Evolutionary conservation across 768 basidiomycete species (phyloP).

Genomic region (Russula sp.): DNA sequence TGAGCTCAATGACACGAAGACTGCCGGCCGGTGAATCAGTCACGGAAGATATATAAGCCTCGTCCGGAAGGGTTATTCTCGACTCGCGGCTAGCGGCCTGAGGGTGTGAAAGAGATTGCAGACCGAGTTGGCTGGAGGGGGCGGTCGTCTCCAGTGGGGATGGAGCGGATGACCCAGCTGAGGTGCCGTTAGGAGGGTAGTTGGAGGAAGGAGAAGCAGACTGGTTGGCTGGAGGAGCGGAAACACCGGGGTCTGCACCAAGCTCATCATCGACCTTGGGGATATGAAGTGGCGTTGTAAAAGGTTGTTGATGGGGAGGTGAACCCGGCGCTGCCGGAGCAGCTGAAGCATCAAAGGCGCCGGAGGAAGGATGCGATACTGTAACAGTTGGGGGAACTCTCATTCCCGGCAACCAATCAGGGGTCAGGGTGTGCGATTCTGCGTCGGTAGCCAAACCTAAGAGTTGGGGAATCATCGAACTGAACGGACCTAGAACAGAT

Average conservation of each 20-base stretch:
- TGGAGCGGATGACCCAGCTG: background rate
- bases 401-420: constrained; percentile 9
- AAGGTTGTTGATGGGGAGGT: background rate
- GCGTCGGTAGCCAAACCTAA: background rate
- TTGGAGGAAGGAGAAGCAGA: constrained; percentile 2
- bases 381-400: constrained; percentile 7
- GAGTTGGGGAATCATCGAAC: background rate
- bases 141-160: constrained; percentile 1
- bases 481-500: background rate
- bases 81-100: constrained; percentile 50
- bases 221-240: background rate
- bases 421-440: constrained; percentile 13
- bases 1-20: constrained; percentile 32
- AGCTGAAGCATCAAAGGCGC: background rate
- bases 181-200: background rate
- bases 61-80: constrained; percentile 64
- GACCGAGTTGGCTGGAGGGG: background rate
- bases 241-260: background rate
- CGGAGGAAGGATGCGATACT: background rate
- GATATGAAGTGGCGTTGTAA: constrained; percentile 9
- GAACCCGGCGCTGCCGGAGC: background rate
- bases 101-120: constrained; percentile 1
- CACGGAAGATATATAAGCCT: constrained; percentile 70
- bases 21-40: constrained; percentile 54
- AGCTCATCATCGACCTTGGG: constrained; percentile 1